These are phyloP conservation scores for Crocinoboletus sp. DNA, from an alignment of 1,284 basidiomycete species.

Conservation along the genomic window DNA sequence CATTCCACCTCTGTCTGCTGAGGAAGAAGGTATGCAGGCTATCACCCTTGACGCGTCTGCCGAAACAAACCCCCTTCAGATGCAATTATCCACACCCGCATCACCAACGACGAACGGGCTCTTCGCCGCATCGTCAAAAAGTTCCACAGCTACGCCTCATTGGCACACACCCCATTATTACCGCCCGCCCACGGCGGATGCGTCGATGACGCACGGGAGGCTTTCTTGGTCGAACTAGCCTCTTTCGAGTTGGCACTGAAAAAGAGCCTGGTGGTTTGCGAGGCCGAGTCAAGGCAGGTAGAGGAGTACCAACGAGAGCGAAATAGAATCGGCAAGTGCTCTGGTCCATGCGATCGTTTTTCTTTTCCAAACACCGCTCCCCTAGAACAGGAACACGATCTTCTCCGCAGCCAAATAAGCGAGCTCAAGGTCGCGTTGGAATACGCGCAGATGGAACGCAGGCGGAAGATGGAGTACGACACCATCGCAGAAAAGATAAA, in stretches of 20 bases:
- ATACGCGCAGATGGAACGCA: constrained; percentile 67
- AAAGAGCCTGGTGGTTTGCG: constrained; percentile 75
- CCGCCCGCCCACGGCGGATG: constrained; percentile 33
- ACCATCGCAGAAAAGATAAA: constrained; percentile 76
- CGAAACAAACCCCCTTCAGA: constrained; percentile 40
- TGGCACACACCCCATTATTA: constrained; percentile 48
- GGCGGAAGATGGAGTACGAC: constrained; percentile 80
- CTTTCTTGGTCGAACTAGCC: constrained; percentile 69
- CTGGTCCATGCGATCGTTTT: not conserved
- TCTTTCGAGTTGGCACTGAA: constrained; percentile 68
- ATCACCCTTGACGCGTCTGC: constrained; percentile 16
- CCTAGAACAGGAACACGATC: constrained; percentile 64
- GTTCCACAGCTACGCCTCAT: constrained; percentile 65
- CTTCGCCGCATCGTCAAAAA: constrained; percentile 73
- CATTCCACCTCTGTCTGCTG: constrained; percentile 48
- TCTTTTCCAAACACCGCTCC: not conserved
- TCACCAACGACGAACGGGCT: constrained; percentile 70
- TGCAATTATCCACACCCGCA: constrained; percentile 69
- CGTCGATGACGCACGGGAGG: constrained; percentile 69
- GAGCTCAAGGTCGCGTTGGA: constrained; percentile 70
- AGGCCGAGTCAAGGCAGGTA: constrained; percentile 76
- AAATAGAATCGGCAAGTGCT: constrained; percentile 57
- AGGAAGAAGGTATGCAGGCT: constrained; percentile 58
- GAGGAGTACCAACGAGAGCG: constrained; percentile 73
- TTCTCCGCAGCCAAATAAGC: constrained; percentile 62